Evolutionary conservation across 345 rosid genomes (phyloP).

Genomic region (Ailanthus altissimus): DNA sequence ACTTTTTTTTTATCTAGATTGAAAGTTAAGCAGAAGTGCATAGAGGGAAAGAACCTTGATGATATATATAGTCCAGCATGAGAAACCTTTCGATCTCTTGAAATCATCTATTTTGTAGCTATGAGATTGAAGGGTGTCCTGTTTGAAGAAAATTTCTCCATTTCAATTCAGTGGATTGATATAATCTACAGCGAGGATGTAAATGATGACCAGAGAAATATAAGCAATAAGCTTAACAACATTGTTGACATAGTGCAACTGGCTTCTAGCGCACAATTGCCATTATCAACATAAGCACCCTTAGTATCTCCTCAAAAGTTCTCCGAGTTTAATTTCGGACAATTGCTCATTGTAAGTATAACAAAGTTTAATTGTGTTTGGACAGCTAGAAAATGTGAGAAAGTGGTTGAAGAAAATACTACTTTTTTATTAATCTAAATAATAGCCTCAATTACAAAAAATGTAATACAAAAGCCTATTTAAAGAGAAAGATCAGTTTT

Average conservation of each 20-base stretch:
- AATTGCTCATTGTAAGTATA: no score
- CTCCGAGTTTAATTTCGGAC: no score
- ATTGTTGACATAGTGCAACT: neutral
- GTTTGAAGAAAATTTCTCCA: neutral
- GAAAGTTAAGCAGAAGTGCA: slow-evolving; percentile 11
- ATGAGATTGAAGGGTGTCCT: neutral
- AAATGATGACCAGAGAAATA: neutral
- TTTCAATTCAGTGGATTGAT: neutral
- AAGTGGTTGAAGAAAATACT: no score
- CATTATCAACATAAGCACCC: neutral
- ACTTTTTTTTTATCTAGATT: slow-evolving; percentile 18
- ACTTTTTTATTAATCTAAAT: no score
- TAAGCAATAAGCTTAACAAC: neutral
- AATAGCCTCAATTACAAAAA: no score
- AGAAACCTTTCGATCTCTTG: neutral
- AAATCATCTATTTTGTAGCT: neutral
- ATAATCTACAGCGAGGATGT: neutral
- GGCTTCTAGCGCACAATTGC: neutral
- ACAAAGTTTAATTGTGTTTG: no score
- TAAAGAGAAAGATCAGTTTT: no score
- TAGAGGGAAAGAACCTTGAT: neutral
- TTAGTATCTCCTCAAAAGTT: neutral
- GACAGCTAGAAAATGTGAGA: no score
- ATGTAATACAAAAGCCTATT: no score
- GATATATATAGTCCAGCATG: neutral